Conservation (phyloP, 768 basidiomycete species). For the Lactarius hatsudake region DNA sequence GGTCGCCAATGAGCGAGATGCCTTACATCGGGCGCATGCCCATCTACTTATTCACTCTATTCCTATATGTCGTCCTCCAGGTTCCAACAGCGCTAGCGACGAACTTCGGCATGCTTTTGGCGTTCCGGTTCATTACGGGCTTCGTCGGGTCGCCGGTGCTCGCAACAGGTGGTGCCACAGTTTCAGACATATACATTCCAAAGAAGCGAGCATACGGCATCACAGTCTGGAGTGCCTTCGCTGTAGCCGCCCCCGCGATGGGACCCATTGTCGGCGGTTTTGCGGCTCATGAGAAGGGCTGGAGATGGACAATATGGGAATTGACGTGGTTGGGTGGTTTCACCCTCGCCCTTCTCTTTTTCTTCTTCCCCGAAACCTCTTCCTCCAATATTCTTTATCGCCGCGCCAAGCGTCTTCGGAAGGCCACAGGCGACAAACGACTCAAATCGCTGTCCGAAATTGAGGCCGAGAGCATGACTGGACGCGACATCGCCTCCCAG, state of each 20-base stretch:
- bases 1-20: conserved; percentile 36
- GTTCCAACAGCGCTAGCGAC: conserved; percentile 36
- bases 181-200: conserved; percentile 31
- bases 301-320: conserved; percentile 38
- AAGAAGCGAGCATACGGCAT: conserved; percentile 31
- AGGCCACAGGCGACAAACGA: conserved; percentile 33
- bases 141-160: conserved; percentile 37
- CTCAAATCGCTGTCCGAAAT: conserved; percentile 33
- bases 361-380: conserved; percentile 37
- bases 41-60: conserved; percentile 35
- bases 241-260: conserved; percentile 32
- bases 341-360: conserved; percentile 31
- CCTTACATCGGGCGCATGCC: conserved; percentile 36
- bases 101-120: conserved; percentile 35
- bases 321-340: conserved; percentile 35
- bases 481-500: conserved; percentile 28
- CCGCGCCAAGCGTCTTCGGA: conserved; percentile 35
- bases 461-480: conserved; percentile 28
- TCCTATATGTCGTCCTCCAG: conserved; percentile 36
- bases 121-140: conserved; percentile 39
- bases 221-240: conserved; percentile 32
- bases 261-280: conserved; percentile 39
- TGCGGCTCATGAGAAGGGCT: conserved; percentile 33
- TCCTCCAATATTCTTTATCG: conserved; percentile 34
- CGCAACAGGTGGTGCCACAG: conserved; percentile 35